Evolutionary conservation across 768 basidiomycete genomes (phyloP).

Genomic region (Termitomyces sp.): DNA sequence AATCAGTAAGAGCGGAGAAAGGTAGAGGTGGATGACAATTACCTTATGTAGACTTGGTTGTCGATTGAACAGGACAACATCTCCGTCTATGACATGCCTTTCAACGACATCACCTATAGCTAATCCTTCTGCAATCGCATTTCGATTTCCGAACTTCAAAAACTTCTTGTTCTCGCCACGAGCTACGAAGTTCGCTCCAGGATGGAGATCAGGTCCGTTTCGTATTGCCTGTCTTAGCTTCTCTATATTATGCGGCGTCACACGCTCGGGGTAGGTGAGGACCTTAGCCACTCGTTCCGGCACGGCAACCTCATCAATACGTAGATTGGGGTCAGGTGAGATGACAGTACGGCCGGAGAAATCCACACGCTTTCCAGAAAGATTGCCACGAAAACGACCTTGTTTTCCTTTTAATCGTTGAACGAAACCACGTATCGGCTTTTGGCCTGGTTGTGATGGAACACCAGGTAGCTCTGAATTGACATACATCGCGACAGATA

Average conservation of each 20-base stretch:
- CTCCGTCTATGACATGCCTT: conserved; percentile 90
- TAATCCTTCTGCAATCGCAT: conserved; percentile 74
- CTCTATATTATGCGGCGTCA: conserved; percentile 87
- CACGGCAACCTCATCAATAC: conserved; percentile 97
- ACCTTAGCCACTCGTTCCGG: conserved; percentile 94
- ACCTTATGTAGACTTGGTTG: conserved; percentile 98
- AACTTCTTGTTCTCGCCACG: conserved; percentile 85
- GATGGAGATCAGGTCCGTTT: conserved; percentile 88
- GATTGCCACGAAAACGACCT: conserved; percentile 96
- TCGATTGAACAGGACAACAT: conserved; percentile 96
- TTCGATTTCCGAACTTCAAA: conserved; percentile 79
- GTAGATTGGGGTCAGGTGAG: conserved; percentile 97
- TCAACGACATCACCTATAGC: conserved; percentile 91
- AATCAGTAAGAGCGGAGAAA: conserved; percentile 1
- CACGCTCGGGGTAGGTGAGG: conserved; percentile 93
- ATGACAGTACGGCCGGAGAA: conserved; percentile 98
- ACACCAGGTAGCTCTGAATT: conserved; percentile 97
- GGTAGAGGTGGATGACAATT: neutral
- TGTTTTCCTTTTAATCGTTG: conserved; percentile 98
- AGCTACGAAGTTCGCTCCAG: conserved; percentile 93
- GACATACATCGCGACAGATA: conserved; percentile 95
- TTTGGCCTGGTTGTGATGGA: conserved; percentile 78
- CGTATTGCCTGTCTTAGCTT: conserved; percentile 67
- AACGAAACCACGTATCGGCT: conserved; percentile 96
- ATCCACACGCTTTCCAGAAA: conserved; percentile 98